Percentiles rank a stretch among this genome's conserved stretches.
phyloP scores from a whole-genome alignment of 2,329 filamentous ascomycete genomes.

The Penicillium sp. region DNA sequence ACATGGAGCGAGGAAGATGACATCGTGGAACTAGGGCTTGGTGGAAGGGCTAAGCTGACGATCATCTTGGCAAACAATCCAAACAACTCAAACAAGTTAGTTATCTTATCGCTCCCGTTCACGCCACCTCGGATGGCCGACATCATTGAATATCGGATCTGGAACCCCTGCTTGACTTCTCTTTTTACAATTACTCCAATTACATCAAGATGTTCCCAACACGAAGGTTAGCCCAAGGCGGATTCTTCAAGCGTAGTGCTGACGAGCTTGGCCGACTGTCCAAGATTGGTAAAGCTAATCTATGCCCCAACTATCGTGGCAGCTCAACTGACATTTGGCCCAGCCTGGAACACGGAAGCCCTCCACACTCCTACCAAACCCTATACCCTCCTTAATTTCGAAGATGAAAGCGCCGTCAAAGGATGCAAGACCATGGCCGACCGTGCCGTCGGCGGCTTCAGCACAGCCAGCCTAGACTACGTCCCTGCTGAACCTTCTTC shows the following conservation, averaged over 20 bases:
- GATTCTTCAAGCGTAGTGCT: conserved; percentile 57
- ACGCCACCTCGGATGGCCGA: conserved; percentile 20
- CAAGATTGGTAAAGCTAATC: conserved; percentile 48
- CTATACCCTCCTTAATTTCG: conserved; percentile 41
- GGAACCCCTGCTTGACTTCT: background rate
- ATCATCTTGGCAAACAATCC: background rate
- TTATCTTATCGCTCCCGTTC: conserved; percentile 22
- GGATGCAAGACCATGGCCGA: conserved; percentile 76
- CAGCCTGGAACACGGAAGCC: conserved; percentile 44
- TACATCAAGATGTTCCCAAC: conserved; percentile 40
- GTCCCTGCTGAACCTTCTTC: conserved; percentile 47
- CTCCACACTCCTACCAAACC: conserved; percentile 39
- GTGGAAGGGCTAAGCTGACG: too few relatives aligned
- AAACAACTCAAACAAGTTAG: background rate
- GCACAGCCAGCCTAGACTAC: conserved; percentile 67
- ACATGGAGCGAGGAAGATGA: background rate
- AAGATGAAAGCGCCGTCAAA: conserved; percentile 35
- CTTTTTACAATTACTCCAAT: background rate
- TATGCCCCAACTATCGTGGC: conserved; percentile 5
- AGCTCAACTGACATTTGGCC: conserved; percentile 6
- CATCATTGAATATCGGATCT: conserved; percentile 12
- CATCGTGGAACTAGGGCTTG: too few relatives aligned
- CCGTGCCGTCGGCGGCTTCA: conserved; percentile 79
- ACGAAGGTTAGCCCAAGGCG: conserved; percentile 40
- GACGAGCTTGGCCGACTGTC: conserved; percentile 58